phyloP scores from a whole-genome alignment of 441 rosid genomes.

The Adansonia grandidieri region DNA sequence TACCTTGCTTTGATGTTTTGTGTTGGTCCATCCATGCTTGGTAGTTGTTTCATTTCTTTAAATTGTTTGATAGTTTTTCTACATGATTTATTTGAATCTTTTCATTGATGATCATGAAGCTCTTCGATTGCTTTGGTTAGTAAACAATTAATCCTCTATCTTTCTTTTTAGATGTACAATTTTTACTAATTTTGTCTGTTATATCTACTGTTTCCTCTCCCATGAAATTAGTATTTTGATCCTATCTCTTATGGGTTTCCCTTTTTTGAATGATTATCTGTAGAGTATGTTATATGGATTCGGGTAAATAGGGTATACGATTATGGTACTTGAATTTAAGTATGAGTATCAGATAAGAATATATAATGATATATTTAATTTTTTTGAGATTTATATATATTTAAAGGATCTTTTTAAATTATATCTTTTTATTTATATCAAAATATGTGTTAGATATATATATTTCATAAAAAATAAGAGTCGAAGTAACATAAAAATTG shows the following conservation, averaged over 20 bases:
- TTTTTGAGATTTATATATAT: too few species aligned
- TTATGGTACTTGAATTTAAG: too few species aligned
- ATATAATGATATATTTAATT: too few species aligned
- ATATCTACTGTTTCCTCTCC: not conserved
- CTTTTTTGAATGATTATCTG: too few species aligned
- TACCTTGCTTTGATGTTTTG: slow-evolving; percentile 37
- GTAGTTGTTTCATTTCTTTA: slow-evolving; percentile 17
- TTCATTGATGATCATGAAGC: not conserved
- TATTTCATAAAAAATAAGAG: too few species aligned
- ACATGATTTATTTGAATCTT: not conserved
- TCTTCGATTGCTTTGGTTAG: slow-evolving; percentile 32
- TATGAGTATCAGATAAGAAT: too few species aligned
- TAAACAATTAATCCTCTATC: slow-evolving; percentile 31
- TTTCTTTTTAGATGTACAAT: slow-evolving; percentile 18
- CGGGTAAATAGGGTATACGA: too few species aligned
- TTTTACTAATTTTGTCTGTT: slow-evolving; percentile 11
- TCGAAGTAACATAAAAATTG: too few species aligned
- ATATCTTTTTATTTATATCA: too few species aligned
- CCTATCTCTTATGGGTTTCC: not conserved
- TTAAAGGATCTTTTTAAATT: too few species aligned
- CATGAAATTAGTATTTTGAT: slow-evolving; percentile 18
- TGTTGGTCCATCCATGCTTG: slow-evolving; percentile 44
- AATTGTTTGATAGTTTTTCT: not conserved
- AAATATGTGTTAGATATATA: too few species aligned
- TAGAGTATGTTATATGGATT: too few species aligned